These are phyloP conservation scores for Porodaedalea pini DNA, from an alignment of 1,284 basidiomycete species.

Conservation along the genomic window DNA sequence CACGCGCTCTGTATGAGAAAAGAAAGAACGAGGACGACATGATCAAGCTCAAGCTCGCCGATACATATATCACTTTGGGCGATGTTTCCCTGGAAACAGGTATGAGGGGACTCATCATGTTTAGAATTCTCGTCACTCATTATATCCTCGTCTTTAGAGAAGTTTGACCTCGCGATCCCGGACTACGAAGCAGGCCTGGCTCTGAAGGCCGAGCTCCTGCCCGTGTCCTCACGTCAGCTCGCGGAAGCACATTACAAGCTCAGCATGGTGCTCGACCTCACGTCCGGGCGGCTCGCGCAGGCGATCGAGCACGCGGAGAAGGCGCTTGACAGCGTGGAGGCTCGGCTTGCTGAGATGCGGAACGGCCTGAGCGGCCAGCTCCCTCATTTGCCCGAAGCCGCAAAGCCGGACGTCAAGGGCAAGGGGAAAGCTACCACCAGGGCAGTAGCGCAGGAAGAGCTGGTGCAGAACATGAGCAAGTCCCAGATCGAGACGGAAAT, in stretches of 20 bases:
- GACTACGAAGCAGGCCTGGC: constrained; percentile 75
- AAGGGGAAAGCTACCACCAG: constrained; percentile 78
- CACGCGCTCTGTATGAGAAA: constrained; percentile 77
- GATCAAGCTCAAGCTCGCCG: constrained; percentile 72
- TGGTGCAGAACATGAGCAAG: constrained; percentile 58
- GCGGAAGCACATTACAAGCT: constrained; percentile 89
- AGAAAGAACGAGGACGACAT: constrained; percentile 55
- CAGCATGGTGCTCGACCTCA: constrained; percentile 84
- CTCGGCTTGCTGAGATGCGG: constrained; percentile 62
- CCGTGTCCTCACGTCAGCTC: constrained; percentile 78
- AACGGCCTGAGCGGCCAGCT: constrained; percentile 46
- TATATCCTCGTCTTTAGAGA: constrained; percentile 51
- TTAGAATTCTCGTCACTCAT: background rate
- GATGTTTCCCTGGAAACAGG: constrained; percentile 90
- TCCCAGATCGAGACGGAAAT: constrained; percentile 71
- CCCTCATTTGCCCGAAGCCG: constrained; percentile 25
- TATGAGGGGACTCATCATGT: constrained; percentile 6
- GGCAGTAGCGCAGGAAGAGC: constrained; percentile 48
- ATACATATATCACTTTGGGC: constrained; percentile 80
- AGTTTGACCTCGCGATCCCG: constrained; percentile 85
- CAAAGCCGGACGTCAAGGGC: constrained; percentile 33
- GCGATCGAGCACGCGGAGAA: constrained; percentile 77
- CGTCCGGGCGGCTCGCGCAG: constrained; percentile 73
- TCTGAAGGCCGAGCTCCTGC: constrained; percentile 70
- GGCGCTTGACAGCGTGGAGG: constrained; percentile 72